Conservation (phyloP, 1,284 basidiomycete species). For the Cerioporus squamosus region DNA sequence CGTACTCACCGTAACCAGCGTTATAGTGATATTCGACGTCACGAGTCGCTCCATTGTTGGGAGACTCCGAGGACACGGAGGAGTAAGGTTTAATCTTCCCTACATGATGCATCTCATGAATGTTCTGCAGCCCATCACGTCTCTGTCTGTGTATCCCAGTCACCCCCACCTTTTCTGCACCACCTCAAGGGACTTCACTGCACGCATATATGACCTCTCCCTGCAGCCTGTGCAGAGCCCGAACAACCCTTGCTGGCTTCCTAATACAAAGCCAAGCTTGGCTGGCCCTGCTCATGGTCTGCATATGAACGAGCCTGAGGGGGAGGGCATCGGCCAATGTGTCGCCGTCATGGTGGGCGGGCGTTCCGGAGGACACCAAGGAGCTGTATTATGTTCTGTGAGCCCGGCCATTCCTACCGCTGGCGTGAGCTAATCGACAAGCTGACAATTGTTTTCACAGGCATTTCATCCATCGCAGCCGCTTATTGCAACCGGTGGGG, state of each 20-base stretch:
- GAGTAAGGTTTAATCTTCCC: slow-evolving; percentile 44
- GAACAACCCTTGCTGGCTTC: slow-evolving; percentile 64
- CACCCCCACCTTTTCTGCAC: slow-evolving; percentile 64
- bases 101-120: not conserved
- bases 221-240: slow-evolving; percentile 33
- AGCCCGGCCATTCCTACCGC: slow-evolving; percentile 21
- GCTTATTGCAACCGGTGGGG: slow-evolving; percentile 75
- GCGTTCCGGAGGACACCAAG: slow-evolving; percentile 70
- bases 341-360: slow-evolving; percentile 67
- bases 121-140: slow-evolving; percentile 61
- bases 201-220: slow-evolving; percentile 66
- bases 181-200: slow-evolving; percentile 69
- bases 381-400: slow-evolving; percentile 68
- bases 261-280: slow-evolving; percentile 49
- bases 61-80: slow-evolving; percentile 68
- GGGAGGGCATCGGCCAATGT: slow-evolving; percentile 63
- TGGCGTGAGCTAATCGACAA: no score
- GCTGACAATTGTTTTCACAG: slow-evolving; percentile 36
- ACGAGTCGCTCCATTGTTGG: slow-evolving; percentile 44
- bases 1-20: slow-evolving; percentile 52
- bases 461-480: slow-evolving; percentile 67
- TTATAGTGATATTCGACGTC: slow-evolving; percentile 58
- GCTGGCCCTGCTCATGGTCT: slow-evolving; percentile 75
- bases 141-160: slow-evolving; percentile 62
- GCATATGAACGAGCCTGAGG: slow-evolving; percentile 61